A percentile compares a stretch with the other conserved stretches of the same genome.
These are phyloP conservation scores for Phytopythium mirpurense DNA, from an alignment of 352 stramenopile species.

Conservation along the genomic window DNA sequence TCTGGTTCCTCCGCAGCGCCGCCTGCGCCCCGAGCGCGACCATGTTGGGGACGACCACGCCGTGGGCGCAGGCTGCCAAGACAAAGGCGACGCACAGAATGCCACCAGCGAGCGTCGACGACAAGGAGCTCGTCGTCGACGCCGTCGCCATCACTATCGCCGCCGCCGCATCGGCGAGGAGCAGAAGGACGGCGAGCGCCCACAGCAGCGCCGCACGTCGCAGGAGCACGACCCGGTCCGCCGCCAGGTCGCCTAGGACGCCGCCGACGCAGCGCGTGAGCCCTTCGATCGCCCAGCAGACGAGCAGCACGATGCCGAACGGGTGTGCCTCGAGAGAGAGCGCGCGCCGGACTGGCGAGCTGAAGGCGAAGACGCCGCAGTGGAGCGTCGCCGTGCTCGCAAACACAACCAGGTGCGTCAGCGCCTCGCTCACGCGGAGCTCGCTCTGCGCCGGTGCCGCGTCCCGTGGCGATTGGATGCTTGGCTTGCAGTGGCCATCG, in stretches of 20 bases:
- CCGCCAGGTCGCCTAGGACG: conserved; percentile 39
- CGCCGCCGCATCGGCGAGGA: conserved; percentile 32
- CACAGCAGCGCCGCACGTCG: conserved; percentile 35
- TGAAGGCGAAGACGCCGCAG: conserved; percentile 64
- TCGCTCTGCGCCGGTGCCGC: not conserved
- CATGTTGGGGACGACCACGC: conserved; percentile 39
- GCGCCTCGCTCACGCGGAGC: conserved; percentile 22
- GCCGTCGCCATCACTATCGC: not conserved
- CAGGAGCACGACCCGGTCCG: conserved; percentile 40
- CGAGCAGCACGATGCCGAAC: conserved; percentile 48
- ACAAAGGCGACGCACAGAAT: conserved; percentile 34
- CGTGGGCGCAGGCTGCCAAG: conserved; percentile 36
- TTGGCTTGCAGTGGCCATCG: not conserved
- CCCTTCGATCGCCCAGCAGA: conserved; percentile 48
- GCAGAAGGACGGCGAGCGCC: conserved; percentile 32
- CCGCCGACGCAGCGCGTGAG: conserved; percentile 48
- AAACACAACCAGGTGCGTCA: conserved; percentile 49
- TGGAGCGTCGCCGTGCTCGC: conserved; percentile 51
- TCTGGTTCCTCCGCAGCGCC: conserved; percentile 9
- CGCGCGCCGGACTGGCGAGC: conserved; percentile 35
- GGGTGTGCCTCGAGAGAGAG: conserved; percentile 42
- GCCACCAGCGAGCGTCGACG: conserved; percentile 19
- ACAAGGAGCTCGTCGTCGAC: conserved; percentile 6
- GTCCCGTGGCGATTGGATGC: not conserved
- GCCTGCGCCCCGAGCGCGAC: conserved; percentile 40